Percentiles rank a stretch among this genome's conserved stretches.
Conservation (phyloP, 768 basidiomycete genomes). For the Cyclocybe aegerita region DNA sequence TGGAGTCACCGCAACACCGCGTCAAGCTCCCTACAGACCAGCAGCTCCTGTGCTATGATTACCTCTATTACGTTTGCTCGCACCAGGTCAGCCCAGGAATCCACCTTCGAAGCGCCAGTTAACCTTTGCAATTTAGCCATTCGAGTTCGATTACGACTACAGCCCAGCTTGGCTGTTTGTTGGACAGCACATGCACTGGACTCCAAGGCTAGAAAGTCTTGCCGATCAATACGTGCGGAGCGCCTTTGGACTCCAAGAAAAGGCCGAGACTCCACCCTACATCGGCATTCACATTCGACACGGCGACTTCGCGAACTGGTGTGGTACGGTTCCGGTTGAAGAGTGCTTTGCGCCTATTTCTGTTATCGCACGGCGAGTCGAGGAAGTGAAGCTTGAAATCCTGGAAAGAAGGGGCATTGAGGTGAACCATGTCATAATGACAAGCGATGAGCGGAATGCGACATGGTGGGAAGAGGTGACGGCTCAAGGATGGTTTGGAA, state of each 20-base stretch:
- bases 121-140: constrained; percentile 34
- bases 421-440: constrained; percentile 59
- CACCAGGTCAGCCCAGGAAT: constrained; percentile 35
- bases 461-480: constrained; percentile 59
- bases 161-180: constrained; percentile 60
- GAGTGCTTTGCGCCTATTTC: constrained; percentile 57
- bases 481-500: constrained; percentile 47
- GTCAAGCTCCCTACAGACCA: constrained; percentile 50
- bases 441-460: constrained; percentile 58
- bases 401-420: constrained; percentile 39
- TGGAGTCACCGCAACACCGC: constrained; percentile 37
- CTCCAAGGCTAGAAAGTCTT: constrained; percentile 35
- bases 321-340: constrained; percentile 36
- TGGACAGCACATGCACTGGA: constrained; percentile 53
- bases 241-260: constrained; percentile 37
- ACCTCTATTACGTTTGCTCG: constrained; percentile 48
- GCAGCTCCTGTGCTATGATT: constrained; percentile 52
- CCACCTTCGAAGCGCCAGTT: neutral
- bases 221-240: constrained; percentile 45
- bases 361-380: constrained; percentile 52
- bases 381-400: constrained; percentile 53
- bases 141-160: constrained; percentile 56
- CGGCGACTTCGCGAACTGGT: constrained; percentile 51
- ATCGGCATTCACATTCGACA: constrained; percentile 59
- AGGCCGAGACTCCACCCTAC: constrained; percentile 47